Base-by-base conservation (phyloP, 139 green algal species). In the Pseudopediastrum boryanum region DNA sequence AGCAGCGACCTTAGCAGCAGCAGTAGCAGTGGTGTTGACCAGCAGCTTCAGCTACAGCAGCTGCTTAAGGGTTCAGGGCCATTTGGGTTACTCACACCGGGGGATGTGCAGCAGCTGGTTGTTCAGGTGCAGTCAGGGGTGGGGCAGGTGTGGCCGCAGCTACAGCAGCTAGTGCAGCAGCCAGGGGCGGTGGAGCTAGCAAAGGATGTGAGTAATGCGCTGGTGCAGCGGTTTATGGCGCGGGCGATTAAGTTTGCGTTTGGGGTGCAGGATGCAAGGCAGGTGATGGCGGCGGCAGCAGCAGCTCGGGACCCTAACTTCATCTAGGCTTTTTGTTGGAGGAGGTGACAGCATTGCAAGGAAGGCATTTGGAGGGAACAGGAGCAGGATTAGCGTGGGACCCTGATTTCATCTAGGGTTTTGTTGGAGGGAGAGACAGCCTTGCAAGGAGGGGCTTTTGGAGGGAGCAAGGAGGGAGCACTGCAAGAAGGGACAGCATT, bases 191-290 rank as follows among this genome's bases (percentile, higher is more conserved):
- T 75, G 29, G 90, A 96, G 36, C 63, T 95, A 48, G n/a, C 90
- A 9, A 69, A 81, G 1, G 85, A 90, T 39, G 58, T 97, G 29
- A 77, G 69, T 13, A 62, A n/a, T 27, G 85, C 89, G 64, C 85
- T 97, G n/a, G 69, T 75, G 38, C 75, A 85, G 46, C 86, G 92
- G 54, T 89, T 93, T 56, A 50, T 89, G 2, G 93, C 93, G 3
- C 84, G 93, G 29, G 75, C 84, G 64, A 88, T 97, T 71, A 95
- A 95, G 79, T 83, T 94, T 59, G 83, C 85, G 19, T 83, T 91
- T 46, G 90, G 64, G 7, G 64, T 56, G 43, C 36, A 68, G 35
- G 62, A 72, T 19, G 50, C 25, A 7, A 36, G 33, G 21, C 70
- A n/a, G 36, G 70, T 67, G 77, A 54, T 39, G 8, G 29, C 6